phyloP scores from a whole-genome alignment of 257 asterid species.

The Fraxinus quadrangulata region DNA sequence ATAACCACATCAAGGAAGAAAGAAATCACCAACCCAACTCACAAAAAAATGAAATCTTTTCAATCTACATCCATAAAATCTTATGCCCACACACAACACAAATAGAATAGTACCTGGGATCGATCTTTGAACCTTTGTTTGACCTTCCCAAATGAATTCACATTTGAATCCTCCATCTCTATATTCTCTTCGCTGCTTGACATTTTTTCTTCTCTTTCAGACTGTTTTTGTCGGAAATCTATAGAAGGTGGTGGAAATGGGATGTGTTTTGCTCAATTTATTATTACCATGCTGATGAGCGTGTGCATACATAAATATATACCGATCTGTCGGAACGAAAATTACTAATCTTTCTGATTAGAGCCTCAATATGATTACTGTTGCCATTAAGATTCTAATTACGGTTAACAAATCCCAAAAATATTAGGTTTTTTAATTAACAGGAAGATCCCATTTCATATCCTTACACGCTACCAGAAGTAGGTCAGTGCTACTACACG shows the following conservation, averaged over 20 bases:
- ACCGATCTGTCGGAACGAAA: neutral
- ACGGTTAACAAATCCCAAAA: neutral
- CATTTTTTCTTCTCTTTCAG: constrained; percentile 37
- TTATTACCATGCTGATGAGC: neutral
- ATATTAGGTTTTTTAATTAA: neutral
- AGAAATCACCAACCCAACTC: constrained; percentile 8
- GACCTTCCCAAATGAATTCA: constrained; percentile 48
- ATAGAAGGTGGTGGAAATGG: constrained; percentile 29
- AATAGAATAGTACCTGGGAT: constrained; percentile 54
- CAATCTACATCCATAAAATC: neutral
- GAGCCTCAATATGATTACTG: neutral
- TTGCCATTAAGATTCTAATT: neutral
- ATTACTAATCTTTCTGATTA: neutral
- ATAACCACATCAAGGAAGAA: constrained; percentile 25
- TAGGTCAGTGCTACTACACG: no score
- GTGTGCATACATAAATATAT: neutral
- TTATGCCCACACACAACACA: neutral
- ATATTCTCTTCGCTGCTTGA: constrained; percentile 50
- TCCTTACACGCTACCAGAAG: no score
- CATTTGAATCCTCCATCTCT: constrained; percentile 62
- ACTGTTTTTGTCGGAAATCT: constrained; percentile 14
- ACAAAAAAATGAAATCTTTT: neutral
- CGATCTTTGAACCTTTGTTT: constrained; percentile 69
- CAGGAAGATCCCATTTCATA: neutral
- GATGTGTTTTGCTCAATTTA: constrained; percentile 20